Conservation (phyloP, 106 monocot genomes). For the Ottelia alismoides region DNA sequence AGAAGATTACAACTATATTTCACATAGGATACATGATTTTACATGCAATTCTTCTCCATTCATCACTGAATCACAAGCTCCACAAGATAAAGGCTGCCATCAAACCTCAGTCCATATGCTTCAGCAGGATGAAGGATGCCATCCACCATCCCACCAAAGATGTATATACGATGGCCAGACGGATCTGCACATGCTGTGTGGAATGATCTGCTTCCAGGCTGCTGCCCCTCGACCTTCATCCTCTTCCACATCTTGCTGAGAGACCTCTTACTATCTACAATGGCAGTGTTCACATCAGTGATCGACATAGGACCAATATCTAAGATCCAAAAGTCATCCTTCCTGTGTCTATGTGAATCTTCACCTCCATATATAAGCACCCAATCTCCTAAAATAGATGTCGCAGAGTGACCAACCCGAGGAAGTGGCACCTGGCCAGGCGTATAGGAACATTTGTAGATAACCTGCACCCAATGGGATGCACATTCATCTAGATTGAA, state of each 20-base stretch:
- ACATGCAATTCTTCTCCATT: no score
- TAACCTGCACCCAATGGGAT: constrained; percentile 59
- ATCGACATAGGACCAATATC: no score
- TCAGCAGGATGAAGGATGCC: constrained; percentile 49
- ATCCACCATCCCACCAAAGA: constrained; percentile 30
- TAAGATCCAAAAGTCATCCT: no score
- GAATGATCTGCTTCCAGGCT: constrained; percentile 65
- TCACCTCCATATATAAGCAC: no score
- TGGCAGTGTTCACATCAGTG: no score
- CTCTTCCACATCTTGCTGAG: constrained; percentile 52
- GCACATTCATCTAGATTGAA: constrained; percentile 28
- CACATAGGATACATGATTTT: no score
- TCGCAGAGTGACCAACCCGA: no score
- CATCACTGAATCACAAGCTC: no score
- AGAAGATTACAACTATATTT: no score
- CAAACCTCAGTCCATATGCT: constrained; percentile 50
- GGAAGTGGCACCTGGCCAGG: constrained; percentile 43
- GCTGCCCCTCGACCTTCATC: constrained; percentile 21
- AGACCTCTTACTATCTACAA: no score
- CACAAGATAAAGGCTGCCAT: constrained; percentile 44
- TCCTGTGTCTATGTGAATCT: no score
- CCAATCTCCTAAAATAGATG: no score
- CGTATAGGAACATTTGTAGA: constrained; percentile 19
- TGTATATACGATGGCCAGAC: constrained; percentile 45
- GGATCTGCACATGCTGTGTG: constrained; percentile 43